Base-by-base conservation (phyloP, 2,329 filamentous ascomycete genomes). In the Paecilomyces sp. region DNA sequence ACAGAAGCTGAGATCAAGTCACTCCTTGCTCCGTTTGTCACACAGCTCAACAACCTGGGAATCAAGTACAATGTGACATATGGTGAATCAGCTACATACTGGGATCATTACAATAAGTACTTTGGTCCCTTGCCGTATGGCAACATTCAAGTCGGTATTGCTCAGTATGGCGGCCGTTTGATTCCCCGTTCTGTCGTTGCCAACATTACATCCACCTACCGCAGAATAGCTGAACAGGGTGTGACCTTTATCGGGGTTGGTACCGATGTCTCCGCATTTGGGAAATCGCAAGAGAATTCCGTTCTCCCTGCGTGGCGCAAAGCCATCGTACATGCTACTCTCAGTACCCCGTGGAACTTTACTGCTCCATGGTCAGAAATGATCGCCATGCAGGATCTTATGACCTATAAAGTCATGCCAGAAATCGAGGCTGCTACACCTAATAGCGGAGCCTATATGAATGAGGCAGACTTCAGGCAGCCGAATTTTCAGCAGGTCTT, bases 11-110 rank as follows among this genome's bases (percentile, higher is more conserved):
- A 83, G 51, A 73, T 83, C 11, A 65, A 76, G 41, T 63, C 65
- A 1, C 76, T 82, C n/a, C 69, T 85, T n/a, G 63, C 70, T 2
- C 79, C 81, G 2, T 79, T 82, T 59, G 69, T 71, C 8, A 64
- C 70, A 18, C 72, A 69, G 4, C 75, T 85, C 8, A 68, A 75
- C 18, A 58, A 55, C 3, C 61, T 74, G 22, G 66, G 67, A 2
- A 74, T 78, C 58, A 64, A 64, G 9, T 76, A 76, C 57, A 71
- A 56, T 1, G 56, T 64, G 54, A 64, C 66, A 50, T 64, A 69
- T 12, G 62, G 62, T 4, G 65, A 74, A 12, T 76, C 72, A 58
- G 55, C 63, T 13, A 68, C 61, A 54, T 77, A 74, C 56, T 64
- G 73, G 3, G 62, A 66, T 8, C 62, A 74, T 55, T 77, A 54